Base-by-base conservation (phyloP, 257 asterid species). In the Anisodus acutangulus region DNA sequence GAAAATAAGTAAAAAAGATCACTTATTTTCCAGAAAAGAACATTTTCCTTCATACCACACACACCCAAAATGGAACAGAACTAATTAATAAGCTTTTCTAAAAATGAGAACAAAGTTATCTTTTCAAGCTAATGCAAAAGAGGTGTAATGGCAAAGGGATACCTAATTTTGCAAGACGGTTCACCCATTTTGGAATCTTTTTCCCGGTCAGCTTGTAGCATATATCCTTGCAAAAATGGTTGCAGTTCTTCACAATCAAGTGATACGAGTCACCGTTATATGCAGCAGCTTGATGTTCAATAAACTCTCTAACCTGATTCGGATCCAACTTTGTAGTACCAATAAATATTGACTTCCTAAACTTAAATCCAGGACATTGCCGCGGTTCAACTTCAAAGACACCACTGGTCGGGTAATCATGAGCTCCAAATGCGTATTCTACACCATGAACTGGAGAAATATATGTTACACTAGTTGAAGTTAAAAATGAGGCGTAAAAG, bases 341-440 rank as follows among this genome's bases (percentile, higher is more conserved):
- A 13, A 95, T 69, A 85, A 89, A 90, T 88, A 95, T 91, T 19
- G 99, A 93, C 89, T 91, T 95, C 83, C 97, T 89, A 86, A 94
- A 95, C 92, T 89, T 93, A 87, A 94, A 95, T 43, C 98, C 98
- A 0, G 99, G 99, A 88, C 99, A 95, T 60, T 92, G 96, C 16
- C 95, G 93, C 6, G 97, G 99, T 85, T 94, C 99, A 78, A 95
- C 97, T 90, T 95, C 98, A 83, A 95, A 95, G 68, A 95, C 97
- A 54, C 99, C 99, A 81, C 99, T 95, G 35, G 94, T 90, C 49
- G 99, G 87, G 83, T 89, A 93, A 71, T 94, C 98, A 35, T 93
- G 98, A 74, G 98, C 99, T 81, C 99, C 99, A 87, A 92, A 94
- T 68, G 98, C 99, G 68, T 95, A 95, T 85, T 95, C 99, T 53